Evolutionary conservation across 179 eudicot species (phyloP), one percentile per base, ranked within the genome.

Genomic region (Kewa caespitosa): DNA sequence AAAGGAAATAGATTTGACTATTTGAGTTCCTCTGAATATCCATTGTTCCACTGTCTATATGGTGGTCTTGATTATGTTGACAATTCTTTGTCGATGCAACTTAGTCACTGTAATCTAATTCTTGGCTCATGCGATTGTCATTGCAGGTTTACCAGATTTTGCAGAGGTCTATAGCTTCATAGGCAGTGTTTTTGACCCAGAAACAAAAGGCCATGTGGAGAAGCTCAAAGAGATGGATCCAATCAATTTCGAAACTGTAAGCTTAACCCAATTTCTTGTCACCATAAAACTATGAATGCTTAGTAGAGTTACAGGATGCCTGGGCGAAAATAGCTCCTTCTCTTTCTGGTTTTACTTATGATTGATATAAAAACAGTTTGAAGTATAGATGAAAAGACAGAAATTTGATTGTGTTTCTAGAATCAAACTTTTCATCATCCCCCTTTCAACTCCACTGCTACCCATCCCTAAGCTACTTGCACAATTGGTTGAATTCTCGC

Each of bases 171-270:
- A 92, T 81, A 79, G 86, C 88, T 94, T 92, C 82, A 92, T 92
- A 72, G 98, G 97, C 63, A 89, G 95, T 80, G 91, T 94, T 63
- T 94, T 94, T 81, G 98, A 94, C 82, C 97, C 98, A 46, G 92
- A 85, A 31, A 86, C 83, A 38, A 69, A 85, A 59, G 95, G 86
- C 72, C 97, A 94, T 83, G 88, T 88, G 75, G 87, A 86, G 83
- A 92, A 92, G 82, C 97, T 94, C 73, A 94, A 92, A 90, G 98
- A 92, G 82, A 94, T 94, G 98, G 97, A 90, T 85, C 98, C 98
- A 37, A 94, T 94, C 74, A 92, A 92, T 77, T 92, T 92, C 73
- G 98, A 92, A 80, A 94, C 98, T 6, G 98, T 92, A 78, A 88
- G 97, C 87, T 69, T 22, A 3, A 33, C 54, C 66, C 30, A 55